These are phyloP conservation scores for Picochlorum sp. DNA, from an alignment of 139 green algal species.

Conservation along the genomic window DNA sequence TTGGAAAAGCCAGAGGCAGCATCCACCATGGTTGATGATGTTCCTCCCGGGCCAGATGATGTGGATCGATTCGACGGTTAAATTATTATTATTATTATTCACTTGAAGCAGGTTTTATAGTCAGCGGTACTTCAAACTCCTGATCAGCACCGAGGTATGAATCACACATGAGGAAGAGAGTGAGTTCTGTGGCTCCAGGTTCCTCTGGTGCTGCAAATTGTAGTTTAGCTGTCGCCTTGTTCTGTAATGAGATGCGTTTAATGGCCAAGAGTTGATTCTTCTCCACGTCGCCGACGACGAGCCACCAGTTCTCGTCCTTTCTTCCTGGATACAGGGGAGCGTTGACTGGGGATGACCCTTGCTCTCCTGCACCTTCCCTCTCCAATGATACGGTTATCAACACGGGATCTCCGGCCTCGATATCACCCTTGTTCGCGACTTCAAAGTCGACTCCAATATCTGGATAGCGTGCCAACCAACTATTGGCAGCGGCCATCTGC, in stretches of 20 bases:
- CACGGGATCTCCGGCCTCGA: conserved; percentile 45
- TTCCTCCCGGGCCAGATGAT: not conserved
- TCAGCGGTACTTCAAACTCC: conserved; percentile 91
- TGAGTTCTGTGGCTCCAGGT: conserved; percentile 52
- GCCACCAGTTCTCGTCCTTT: conserved; percentile 96
- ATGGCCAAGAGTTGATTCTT: conserved; percentile 83
- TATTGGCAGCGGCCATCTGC: conserved; percentile 66
- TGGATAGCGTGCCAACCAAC: conserved; percentile 56
- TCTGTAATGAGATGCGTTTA: conserved; percentile 71
- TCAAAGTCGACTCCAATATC: conserved; percentile 59
- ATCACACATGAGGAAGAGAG: conserved; percentile 98
- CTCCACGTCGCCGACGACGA: conserved; percentile 81
- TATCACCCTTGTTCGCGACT: conserved; percentile 22
- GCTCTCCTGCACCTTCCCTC: conserved; percentile 73
- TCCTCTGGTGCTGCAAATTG: conserved; percentile 70
- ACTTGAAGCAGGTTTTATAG: conserved; percentile 45
- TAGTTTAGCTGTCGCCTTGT: conserved; percentile 61
- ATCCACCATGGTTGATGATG: too few species aligned
- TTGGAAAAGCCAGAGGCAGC: not conserved
- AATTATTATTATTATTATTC: conserved; percentile 7
- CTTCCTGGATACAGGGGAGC: conserved; percentile 72
- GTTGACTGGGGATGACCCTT: conserved; percentile 61
- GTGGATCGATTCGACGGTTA: not conserved
- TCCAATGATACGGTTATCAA: conserved; percentile 37
- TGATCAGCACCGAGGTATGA: conserved; percentile 94